Conservation (phyloP, 306 rosid genomes). For the Senna tora region DNA sequence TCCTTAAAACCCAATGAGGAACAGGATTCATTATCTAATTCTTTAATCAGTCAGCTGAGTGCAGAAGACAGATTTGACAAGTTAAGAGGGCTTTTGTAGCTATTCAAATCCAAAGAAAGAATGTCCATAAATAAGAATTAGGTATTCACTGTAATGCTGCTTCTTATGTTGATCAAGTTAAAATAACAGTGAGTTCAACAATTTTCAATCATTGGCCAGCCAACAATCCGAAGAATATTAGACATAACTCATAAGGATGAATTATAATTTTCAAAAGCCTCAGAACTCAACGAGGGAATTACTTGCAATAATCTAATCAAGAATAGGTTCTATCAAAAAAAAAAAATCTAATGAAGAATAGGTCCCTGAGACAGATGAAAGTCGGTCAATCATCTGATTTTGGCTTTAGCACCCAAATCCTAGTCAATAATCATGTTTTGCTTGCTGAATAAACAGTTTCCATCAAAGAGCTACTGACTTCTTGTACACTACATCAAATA, state of each 20-base stretch:
- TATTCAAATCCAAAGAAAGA: background rate
- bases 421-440: constrained; percentile 13
- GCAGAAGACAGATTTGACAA: background rate
- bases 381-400: constrained; percentile 18
- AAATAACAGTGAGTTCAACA: background rate
- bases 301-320: background rate
- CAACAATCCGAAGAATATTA: background rate
- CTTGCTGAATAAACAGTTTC: constrained; percentile 10
- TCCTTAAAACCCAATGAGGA: background rate
- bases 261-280: background rate
- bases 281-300: background rate
- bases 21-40: too few species aligned
- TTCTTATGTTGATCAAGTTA: background rate
- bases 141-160: background rate
- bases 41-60: background rate
- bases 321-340: too few species aligned
- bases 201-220: background rate
- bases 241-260: background rate
- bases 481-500: constrained; percentile 1
- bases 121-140: background rate
- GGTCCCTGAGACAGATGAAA: constrained; percentile 2
- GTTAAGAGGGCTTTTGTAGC: background rate
- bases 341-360: background rate
- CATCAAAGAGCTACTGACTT: constrained; percentile 1
- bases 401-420: constrained; percentile 11